These are phyloP conservation scores for Lenwebbia sp. DNA, from an alignment of 345 rosid genomes.

Conservation along the genomic window DNA sequence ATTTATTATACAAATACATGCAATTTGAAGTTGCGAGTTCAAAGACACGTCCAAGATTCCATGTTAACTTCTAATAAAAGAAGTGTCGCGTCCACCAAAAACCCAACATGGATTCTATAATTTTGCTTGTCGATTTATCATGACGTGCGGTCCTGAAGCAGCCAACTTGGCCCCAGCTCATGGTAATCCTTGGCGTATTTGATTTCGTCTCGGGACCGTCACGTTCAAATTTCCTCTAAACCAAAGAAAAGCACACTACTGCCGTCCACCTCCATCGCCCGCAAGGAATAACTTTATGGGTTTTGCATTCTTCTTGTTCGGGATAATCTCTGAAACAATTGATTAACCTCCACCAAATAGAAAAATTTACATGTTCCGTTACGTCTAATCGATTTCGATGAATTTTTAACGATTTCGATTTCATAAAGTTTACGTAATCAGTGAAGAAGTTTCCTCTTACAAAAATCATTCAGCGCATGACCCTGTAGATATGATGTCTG, in stretches of 20 bases:
- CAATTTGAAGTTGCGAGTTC: not conserved
- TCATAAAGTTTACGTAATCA: not conserved
- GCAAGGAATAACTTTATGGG: not conserved
- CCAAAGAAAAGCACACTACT: not conserved
- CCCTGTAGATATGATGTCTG: not conserved
- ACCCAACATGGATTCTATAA: not conserved
- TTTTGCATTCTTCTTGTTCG: not conserved
- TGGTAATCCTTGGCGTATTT: not conserved
- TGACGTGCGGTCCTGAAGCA: not conserved
- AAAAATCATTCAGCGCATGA: not conserved
- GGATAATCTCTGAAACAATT: not conserved
- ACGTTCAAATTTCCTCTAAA: not conserved
- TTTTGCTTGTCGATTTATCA: not conserved
- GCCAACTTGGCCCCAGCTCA: not conserved
- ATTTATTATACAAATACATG: not conserved
- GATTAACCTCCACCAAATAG: not conserved
- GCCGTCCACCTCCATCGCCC: not conserved
- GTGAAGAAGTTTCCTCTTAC: too few species aligned
- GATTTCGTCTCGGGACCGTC: not conserved
- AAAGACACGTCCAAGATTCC: not conserved
- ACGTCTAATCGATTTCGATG: not conserved
- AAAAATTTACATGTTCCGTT: not conserved
- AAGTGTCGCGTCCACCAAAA: not conserved
- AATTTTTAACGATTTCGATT: not conserved
- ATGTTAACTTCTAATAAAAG: not conserved